phyloP scores from a whole-genome alignment of 257 asterid species.

The Solanum megistacrolobum region DNA sequence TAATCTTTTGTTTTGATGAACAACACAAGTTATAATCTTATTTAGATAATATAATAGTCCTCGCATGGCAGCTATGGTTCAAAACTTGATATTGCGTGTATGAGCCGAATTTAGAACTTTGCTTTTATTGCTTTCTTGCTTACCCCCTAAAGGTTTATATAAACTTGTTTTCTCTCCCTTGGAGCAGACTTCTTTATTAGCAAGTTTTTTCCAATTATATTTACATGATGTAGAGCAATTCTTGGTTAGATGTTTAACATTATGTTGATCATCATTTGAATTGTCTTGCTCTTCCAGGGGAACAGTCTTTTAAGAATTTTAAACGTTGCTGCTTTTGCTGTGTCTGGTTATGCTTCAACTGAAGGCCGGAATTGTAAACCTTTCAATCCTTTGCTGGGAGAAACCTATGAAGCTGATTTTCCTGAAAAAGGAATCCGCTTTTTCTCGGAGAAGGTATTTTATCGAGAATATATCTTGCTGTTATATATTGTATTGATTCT shows the following conservation, averaged over 20 bases:
- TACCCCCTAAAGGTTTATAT: background rate
- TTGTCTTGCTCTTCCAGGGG: slow-evolving; percentile 42
- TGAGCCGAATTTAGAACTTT: background rate
- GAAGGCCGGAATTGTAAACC: slow-evolving; percentile 94
- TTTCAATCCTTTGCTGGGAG: slow-evolving; percentile 92
- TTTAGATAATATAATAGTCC: background rate
- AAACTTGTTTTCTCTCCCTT: background rate
- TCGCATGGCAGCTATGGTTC: background rate
- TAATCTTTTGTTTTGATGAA: background rate
- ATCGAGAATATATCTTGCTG: background rate
- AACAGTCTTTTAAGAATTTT: slow-evolving; percentile 73
- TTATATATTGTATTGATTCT: background rate
- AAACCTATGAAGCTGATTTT: slow-evolving; percentile 93
- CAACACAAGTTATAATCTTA: background rate
- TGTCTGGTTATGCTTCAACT: slow-evolving; percentile 91
- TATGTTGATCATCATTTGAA: background rate
- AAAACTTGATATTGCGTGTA: background rate
- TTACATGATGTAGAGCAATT: background rate
- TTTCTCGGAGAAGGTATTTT: slow-evolving; percentile 76
- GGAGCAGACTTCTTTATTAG: background rate
- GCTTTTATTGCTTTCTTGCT: background rate
- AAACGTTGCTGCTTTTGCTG: slow-evolving; percentile 91
- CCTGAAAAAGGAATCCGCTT: slow-evolving; percentile 83
- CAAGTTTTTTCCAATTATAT: background rate
- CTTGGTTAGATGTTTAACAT: background rate